These are phyloP conservation scores for Triticum monococcum DNA, from an alignment of 176 grass and related monocot genomes.

Conservation along the genomic window DNA sequence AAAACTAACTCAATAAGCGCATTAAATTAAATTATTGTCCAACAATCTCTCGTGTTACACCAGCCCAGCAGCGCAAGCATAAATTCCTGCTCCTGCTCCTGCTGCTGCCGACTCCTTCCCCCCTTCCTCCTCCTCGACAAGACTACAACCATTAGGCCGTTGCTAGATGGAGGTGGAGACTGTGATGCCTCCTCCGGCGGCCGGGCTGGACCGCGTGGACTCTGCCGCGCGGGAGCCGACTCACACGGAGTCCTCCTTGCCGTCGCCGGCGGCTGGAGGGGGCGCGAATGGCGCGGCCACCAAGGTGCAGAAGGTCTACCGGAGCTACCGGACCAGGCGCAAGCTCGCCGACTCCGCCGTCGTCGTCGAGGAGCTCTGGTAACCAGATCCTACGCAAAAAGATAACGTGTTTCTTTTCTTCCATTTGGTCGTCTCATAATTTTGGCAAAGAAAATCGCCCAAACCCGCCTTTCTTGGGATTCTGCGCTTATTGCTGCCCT, in stretches of 20 bases:
- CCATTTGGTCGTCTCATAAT: background rate
- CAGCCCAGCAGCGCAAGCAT: conserved; percentile 1
- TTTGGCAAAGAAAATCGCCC: conserved; percentile 9
- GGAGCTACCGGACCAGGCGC: conserved; percentile 91
- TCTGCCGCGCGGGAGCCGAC: background rate
- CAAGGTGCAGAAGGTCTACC: conserved; percentile 91
- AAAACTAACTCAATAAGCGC: background rate
- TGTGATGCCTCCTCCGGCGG: conserved; percentile 8
- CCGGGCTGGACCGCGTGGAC: background rate
- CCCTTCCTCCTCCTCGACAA: background rate
- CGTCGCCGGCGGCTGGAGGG: conserved; percentile 12
- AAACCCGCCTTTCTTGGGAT: background rate
- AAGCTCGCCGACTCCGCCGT: conserved; percentile 91
- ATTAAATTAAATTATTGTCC: background rate
- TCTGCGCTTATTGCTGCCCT: background rate
- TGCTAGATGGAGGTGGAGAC: conserved; percentile 43
- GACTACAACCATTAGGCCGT: background rate
- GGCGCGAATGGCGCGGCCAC: conserved; percentile 60
- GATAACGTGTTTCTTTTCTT: background rate
- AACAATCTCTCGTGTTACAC: background rate
- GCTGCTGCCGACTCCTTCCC: background rate
- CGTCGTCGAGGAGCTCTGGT: conserved; percentile 99
- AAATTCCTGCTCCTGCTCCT: background rate
- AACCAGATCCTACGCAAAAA: background rate
- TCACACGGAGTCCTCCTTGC: background rate